These are phyloP conservation scores for Pelargonium hybrid DNA, from an alignment of 441 rosid species.

Conservation along the genomic window DNA sequence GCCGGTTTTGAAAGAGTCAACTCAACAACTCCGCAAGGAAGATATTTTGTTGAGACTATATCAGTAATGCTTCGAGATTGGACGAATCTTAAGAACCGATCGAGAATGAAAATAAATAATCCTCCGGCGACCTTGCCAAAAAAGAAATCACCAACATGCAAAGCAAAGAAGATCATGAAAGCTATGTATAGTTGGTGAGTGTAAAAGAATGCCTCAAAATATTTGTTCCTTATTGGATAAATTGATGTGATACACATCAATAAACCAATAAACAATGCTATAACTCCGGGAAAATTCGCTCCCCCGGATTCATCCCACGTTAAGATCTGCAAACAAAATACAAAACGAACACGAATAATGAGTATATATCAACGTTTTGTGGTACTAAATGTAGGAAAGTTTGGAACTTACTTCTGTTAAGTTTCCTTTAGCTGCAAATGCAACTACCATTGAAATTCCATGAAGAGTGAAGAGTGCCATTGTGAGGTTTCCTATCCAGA, in stretches of 20 bases:
- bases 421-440: slow-evolving; percentile 37
- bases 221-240: slow-evolving; percentile 37
- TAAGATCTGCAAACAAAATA: slow-evolving; percentile 32
- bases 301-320: slow-evolving; percentile 39
- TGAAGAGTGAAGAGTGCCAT: slow-evolving; percentile 52
- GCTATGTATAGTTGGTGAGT: slow-evolving; percentile 56
- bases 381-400: neutral
- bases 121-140: slow-evolving; percentile 48
- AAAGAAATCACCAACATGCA: slow-evolving; percentile 49
- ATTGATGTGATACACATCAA: slow-evolving; percentile 58
- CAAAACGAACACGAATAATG: no score
- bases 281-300: slow-evolving; percentile 43
- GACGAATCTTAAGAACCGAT: slow-evolving; percentile 53
- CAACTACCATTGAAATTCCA: slow-evolving; percentile 43
- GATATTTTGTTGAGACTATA: slow-evolving; percentile 43
- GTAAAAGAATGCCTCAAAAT: slow-evolving; percentile 61
- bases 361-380: no score
- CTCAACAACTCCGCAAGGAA: slow-evolving; percentile 53
- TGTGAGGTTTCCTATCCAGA: slow-evolving; percentile 68
- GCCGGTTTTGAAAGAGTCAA: slow-evolving; percentile 44
- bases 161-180: slow-evolving; percentile 48
- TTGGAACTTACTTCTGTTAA: slow-evolving; percentile 40
- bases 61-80: slow-evolving; percentile 46
- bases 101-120: slow-evolving; percentile 48
- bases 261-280: slow-evolving; percentile 48